Conservation (phyloP, 2,329 filamentous ascomycete genomes). For the Ustulina deusta region DNA sequence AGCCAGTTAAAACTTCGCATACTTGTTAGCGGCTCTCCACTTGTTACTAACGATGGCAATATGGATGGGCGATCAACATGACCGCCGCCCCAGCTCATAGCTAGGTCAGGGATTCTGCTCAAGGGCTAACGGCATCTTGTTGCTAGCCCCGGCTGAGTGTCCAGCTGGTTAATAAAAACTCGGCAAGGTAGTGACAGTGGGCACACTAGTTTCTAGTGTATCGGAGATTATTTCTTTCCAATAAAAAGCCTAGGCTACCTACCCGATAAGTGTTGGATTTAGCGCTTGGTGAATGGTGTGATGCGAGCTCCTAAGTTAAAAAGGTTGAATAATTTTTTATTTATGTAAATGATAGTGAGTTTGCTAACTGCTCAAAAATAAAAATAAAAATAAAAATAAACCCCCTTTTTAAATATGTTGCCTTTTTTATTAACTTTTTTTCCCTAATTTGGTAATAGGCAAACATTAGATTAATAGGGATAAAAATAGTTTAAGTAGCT, state of each 20-base stretch:
- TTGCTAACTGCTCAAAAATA: too few species aligned
- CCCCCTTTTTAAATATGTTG: too few species aligned
- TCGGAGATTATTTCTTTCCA: not conserved
- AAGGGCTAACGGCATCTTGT: constrained; percentile 21
- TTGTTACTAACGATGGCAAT: constrained; percentile 15
- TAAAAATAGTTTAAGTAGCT: too few species aligned
- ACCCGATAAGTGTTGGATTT: not conserved
- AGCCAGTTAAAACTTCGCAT: constrained; percentile 18
- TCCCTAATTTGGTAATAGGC: too few species aligned
- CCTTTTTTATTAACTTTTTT: too few species aligned
- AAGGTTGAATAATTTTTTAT: too few species aligned
- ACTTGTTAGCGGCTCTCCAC: not conserved
- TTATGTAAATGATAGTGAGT: too few species aligned
- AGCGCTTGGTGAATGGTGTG: too few species aligned
- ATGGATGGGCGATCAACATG: constrained; percentile 22
- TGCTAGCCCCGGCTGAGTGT: not conserved
- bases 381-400: too few species aligned
- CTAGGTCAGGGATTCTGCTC: constrained; percentile 17
- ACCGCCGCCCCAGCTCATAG: constrained; percentile 1
- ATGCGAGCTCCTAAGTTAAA: too few species aligned
- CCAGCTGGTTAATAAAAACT: not conserved
- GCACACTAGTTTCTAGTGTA: too few species aligned
- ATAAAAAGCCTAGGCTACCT: not conserved
- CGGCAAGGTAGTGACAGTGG: not conserved
- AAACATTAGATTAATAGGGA: too few species aligned